Base-by-base conservation (phyloP, 139 green algal genomes). In the Deuterostichococcus epilithicus region DNA sequence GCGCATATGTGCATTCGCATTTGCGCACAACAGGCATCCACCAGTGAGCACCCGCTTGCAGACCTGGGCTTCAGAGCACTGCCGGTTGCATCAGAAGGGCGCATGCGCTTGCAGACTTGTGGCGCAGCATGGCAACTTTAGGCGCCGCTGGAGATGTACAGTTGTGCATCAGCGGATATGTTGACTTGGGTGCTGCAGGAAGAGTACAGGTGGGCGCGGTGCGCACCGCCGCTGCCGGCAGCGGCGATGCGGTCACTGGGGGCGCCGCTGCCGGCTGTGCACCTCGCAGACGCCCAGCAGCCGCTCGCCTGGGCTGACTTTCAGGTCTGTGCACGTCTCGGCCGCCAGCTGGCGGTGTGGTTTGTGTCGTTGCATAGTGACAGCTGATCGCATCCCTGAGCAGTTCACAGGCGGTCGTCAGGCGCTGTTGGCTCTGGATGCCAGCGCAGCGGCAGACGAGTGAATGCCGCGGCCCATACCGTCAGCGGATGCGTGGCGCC, bases 221-320 rank as follows among this genome's bases (percentile, higher is more conserved):
- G 88, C 87, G 87, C 86, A 34, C 65, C 66, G 28, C 33, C 78
- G 25, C 78, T 94, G 83, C 80, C 89, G 0, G 73, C 88, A 68
- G 70, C 79, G 15, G 33, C 60, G 28, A 86, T 94, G 81, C 38
- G 60, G 22, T 76, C 60, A 44, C 39, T 83, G 47, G 92, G 92
- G 5, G 67, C 94, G 76, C 92, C 92, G 0, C 80, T 95, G 78
- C 88, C 92, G 0, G 78, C 73, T 23, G 68, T 63, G 1, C 66
- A 91, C 45, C 60, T 90, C 35, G 82, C 85, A 26, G 83, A 93
- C 26, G 35, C 94, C 39, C 70, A 93, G 0, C 70, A 82, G 34
- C 72, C 78, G n/a, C 42, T 96, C 22, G 60, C 38, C 2, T 97
- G 92, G 92, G 91, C 95, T 74, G 89, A 95, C 35, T 80, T 93